phyloP scores from a whole-genome alignment of 140 eudicot species.

The Anethum foeniculum region DNA sequence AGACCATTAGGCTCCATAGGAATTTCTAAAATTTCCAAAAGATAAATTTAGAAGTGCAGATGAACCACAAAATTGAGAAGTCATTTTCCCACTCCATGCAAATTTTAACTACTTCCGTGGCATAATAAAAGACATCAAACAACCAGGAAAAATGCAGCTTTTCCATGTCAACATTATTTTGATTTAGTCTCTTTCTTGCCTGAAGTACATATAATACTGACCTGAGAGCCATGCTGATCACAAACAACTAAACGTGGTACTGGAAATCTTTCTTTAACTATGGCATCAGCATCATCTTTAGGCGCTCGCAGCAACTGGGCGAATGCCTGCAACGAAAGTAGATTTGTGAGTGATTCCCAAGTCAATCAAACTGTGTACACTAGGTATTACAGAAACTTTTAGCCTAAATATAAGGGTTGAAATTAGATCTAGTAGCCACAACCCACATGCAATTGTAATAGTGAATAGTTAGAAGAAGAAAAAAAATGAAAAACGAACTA shows the following conservation, averaged over 20 bases:
- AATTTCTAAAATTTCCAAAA: background rate
- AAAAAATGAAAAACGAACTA: background rate
- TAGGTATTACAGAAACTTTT: background rate
- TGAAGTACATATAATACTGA: constrained; percentile 11
- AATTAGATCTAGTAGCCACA: too few relatives aligned
- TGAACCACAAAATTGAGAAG: background rate
- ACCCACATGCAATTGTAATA: background rate
- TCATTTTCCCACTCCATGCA: background rate
- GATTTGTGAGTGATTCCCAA: background rate
- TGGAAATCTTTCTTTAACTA: constrained; percentile 81
- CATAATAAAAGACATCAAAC: background rate
- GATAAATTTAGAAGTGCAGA: background rate
- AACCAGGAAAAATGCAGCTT: background rate
- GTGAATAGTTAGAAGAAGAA: background rate
- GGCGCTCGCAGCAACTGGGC: constrained; percentile 91
- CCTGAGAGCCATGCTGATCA: constrained; percentile 99
- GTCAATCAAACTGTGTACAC: background rate
- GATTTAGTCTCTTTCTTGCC: background rate
- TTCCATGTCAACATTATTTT: background rate
- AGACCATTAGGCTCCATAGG: background rate
- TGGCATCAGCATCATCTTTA: constrained; percentile 72
- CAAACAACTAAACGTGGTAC: constrained; percentile 95
- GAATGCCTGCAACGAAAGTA: constrained; percentile 51
- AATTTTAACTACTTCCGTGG: background rate
- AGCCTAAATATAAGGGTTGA: too few relatives aligned